Evolutionary conservation across 2,329 filamentous ascomycete species (phyloP).

Genomic region (Penicillium concentricum): DNA sequence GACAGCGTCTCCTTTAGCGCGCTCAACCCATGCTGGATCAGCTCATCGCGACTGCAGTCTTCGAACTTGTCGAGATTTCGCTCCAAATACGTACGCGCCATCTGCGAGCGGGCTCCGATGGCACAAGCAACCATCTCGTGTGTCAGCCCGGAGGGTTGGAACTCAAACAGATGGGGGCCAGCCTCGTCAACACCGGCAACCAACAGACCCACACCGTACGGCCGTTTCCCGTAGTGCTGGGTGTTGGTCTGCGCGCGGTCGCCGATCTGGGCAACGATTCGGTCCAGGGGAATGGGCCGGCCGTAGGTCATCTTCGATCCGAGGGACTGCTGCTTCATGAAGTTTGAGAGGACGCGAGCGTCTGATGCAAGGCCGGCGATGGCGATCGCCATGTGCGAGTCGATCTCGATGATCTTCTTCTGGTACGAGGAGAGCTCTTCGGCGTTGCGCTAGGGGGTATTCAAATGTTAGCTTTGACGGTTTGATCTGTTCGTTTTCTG

Average conservation of each 20-base stretch:
- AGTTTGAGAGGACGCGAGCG: constrained; percentile 98
- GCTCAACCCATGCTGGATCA: constrained; percentile 84
- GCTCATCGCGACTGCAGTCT: constrained; percentile 72
- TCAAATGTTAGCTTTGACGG: neutral
- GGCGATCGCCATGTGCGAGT: constrained; percentile 91
- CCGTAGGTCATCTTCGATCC: constrained; percentile 94
- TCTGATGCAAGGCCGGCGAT: constrained; percentile 97
- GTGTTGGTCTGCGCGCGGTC: constrained; percentile 98
- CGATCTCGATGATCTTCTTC: constrained; percentile 97
- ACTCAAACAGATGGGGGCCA: constrained; percentile 95
- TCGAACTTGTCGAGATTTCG: constrained; percentile 83
- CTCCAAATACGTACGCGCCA: constrained; percentile 96
- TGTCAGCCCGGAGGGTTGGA: constrained; percentile 93
- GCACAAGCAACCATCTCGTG: constrained; percentile 97
- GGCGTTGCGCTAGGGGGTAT: constrained; percentile 73
- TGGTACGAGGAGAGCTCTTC: constrained; percentile 99
- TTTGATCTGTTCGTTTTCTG: neutral
- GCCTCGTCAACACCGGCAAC: constrained; percentile 92
- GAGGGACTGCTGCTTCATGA: constrained; percentile 99
- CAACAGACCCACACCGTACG: constrained; percentile 90
- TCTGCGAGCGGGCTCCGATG: constrained; percentile 93
- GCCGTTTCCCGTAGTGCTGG: constrained; percentile 93
- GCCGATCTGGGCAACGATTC: constrained; percentile 86
- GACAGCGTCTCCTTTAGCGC: constrained; percentile 93
- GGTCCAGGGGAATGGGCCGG: constrained; percentile 84